These are phyloP conservation scores for Cercophora samala DNA, from an alignment of 495 filamentous ascomycete species.

Conservation along the genomic window DNA sequence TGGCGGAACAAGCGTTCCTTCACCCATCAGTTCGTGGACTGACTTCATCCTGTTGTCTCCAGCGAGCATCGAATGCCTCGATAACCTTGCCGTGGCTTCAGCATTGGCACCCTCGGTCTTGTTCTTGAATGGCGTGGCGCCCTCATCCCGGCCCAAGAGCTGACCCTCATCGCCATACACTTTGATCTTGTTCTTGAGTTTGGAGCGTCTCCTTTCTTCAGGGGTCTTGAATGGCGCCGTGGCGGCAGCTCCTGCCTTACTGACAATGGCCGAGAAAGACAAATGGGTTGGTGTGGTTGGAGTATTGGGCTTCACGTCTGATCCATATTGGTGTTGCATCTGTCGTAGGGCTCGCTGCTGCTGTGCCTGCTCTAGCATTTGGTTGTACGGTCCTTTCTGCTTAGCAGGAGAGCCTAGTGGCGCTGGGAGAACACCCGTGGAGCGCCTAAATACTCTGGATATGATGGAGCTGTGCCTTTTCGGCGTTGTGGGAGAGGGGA, in stretches of 20 bases:
- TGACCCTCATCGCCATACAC: slow-evolving; percentile 13
- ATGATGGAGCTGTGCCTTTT: slow-evolving; percentile 18
- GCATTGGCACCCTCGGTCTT: background rate
- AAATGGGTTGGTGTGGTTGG: background rate
- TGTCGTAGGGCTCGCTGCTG: background rate
- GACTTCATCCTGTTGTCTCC: background rate
- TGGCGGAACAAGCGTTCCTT: background rate
- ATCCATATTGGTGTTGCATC: background rate
- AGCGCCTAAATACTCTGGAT: slow-evolving; percentile 17
- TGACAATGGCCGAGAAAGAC: background rate
- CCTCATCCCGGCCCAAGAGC: slow-evolving; percentile 4
- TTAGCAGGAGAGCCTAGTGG: background rate
- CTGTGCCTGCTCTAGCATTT: background rate
- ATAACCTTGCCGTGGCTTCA: background rate
- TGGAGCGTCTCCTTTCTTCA: slow-evolving; percentile 1
- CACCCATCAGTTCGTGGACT: background rate
- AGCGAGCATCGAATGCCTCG: background rate
- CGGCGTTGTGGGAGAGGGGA: background rate
- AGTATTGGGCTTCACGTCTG: background rate
- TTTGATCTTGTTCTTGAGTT: slow-evolving; percentile 12
- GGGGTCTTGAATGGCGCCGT: background rate
- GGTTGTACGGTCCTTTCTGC: background rate
- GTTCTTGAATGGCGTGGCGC: background rate
- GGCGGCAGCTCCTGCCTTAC: background rate
- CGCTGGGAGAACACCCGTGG: background rate